Percentiles rank a stretch among this genome's conserved stretches.
These are phyloP conservation scores for Penicillium alfredii DNA, from an alignment of 495 filamentous ascomycete species.

Conservation along the genomic window DNA sequence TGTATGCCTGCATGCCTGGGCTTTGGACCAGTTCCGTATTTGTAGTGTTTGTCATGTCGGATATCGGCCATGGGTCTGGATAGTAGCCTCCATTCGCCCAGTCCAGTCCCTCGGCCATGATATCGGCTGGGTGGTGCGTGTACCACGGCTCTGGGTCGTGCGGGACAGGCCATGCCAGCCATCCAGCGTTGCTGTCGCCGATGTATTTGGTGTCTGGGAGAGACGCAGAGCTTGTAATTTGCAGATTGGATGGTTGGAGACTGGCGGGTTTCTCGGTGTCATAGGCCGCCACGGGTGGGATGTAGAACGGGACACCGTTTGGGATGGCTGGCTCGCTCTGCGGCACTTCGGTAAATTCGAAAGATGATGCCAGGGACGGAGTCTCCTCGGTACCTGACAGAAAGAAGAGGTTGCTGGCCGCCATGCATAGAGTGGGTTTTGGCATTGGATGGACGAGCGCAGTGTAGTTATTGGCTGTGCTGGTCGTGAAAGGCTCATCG, in stretches of 20 bases:
- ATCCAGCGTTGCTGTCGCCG: neutral
- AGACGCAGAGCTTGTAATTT: too few relatives aligned
- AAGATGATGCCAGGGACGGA: constrained; percentile 6
- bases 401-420: constrained; percentile 4
- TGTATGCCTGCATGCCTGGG: too few relatives aligned
- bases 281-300: neutral
- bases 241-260: too few relatives aligned
- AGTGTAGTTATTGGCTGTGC: neutral
- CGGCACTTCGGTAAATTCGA: neutral
- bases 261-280: neutral
- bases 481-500: neutral
- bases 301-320: neutral
- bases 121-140: neutral
- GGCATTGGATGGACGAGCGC: constrained; percentile 3
- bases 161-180: neutral
- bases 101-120: neutral
- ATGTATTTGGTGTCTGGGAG: neutral
- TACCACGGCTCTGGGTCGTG: neutral
- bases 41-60: too few relatives aligned
- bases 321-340: neutral
- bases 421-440: neutral
- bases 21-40: too few relatives aligned
- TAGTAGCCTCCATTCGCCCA: too few relatives aligned
- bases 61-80: too few relatives aligned
- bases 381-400: constrained; percentile 2